These are phyloP conservation scores for Epithele typhae DNA, from an alignment of 768 basidiomycete species.

Conservation along the genomic window DNA sequence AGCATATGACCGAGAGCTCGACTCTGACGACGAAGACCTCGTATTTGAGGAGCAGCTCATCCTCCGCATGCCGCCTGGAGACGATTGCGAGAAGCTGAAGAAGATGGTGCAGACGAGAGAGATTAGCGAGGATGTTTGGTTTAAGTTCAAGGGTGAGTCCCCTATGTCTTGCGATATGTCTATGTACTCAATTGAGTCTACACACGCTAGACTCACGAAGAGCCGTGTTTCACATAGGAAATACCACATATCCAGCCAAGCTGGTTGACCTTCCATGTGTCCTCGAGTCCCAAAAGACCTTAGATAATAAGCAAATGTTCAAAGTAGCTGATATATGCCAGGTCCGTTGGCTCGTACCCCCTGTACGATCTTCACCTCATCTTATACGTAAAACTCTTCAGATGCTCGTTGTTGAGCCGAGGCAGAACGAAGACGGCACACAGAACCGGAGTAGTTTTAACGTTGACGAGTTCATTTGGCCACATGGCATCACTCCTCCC, in stretches of 20 bases:
- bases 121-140: conserved; percentile 80
- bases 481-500: conserved; percentile 93
- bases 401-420: conserved; percentile 94
- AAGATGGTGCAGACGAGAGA: conserved; percentile 82
- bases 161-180: neutral
- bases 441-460: conserved; percentile 69
- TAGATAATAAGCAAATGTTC: conserved; percentile 97
- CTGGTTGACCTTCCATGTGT: conserved; percentile 95
- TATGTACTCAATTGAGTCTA: neutral
- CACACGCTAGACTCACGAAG: conserved; percentile 79
- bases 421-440: conserved; percentile 65
- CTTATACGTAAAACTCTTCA: conserved; percentile 25
- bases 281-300: conserved; percentile 91
- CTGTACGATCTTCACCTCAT: neutral
- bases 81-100: conserved; percentile 72
- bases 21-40: conserved; percentile 92
- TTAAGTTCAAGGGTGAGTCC: conserved; percentile 91
- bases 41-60: conserved; percentile 98
- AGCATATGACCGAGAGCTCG: conserved; percentile 88
- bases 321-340: conserved; percentile 99
- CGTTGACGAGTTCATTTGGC: conserved; percentile 96
- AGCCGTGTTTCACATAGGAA: conserved; percentile 84
- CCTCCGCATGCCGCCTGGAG: conserved; percentile 80
- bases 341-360: conserved; percentile 40
- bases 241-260: conserved; percentile 80